Evolutionary conservation across 169 alveolate species (phyloP), one percentile per base, ranked within the genome.

Genomic region (Plasmodium gallinaceum): DNA sequence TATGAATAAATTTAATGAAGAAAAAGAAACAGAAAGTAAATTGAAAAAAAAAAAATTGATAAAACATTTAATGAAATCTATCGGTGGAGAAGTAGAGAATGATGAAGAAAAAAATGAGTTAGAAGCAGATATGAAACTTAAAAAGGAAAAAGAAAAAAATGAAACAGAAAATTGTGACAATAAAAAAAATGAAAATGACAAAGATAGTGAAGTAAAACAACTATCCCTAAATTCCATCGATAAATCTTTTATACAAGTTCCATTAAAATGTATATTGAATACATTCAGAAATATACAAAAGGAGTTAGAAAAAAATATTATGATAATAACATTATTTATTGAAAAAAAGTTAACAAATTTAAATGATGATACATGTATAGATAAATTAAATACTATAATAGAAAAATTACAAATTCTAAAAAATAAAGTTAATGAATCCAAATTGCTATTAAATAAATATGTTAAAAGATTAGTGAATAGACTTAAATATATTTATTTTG

Each of bases 231-330:
- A 80, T 58, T 69, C 83, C 6, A 66, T 80, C 8, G 91, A 80
- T 54, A 80, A 80, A 58, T 69, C 80, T 9, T 80, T 80, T 58
- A 61, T 80, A 12, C 91, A 68, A 22, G 68, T 80, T 18, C 91
- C 91, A 1, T 24, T 80, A 4, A 80, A 80, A 22, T 65, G 85
- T 42, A 80, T 80, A 45, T 43, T 80, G 6, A 80, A 80, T 51
- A 54, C 73, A 8, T 80, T 80, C 45, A 46, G 91, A 68, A 65
- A 80, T 39, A 80, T 80, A 16, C 91, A 80, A 45, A 80, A 68
- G 26, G 91, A 80, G 39, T 9, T 80, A 16, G 91, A 80, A 24
- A 80, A 68, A 61, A 80, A 80, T 54, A 52, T 80, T 54, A 80
- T 60, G 62, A 80, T 80, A 22, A 80, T 80, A 42, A 80, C 91